Base-by-base conservation (phyloP, 257 asterid genomes). In the Scutellaria baicalensis region DNA sequence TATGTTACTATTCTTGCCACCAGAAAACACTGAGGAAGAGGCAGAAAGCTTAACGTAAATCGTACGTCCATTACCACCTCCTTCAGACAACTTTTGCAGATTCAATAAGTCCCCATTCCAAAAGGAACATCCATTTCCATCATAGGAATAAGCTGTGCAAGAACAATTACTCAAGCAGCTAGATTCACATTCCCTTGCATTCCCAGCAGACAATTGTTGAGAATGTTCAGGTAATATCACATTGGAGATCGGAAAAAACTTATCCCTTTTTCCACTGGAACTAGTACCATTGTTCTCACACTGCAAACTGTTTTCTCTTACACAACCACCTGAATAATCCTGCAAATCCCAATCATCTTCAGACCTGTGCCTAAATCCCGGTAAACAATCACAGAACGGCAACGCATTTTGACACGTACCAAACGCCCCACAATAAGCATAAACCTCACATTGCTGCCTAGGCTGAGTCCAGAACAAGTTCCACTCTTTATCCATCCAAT, bases 311-410 rank as follows among this genome's bases (percentile, higher is more conserved):
- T 48, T n/a, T 47, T 76, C 84, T 12, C 84, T 74, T 52, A 71
- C 79, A 68, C 91, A 83, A 1, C 89, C 91, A 71, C 79, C 85
- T 0, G 89, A 85, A 65, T 66, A 78, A 83, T 83, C 88, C 1
- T 17, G 68, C 79, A 81, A 77, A n/a, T 7, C 21, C 91, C 91
- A 85, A 59, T 72, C 84, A 50, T 20, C 7, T 6, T 64, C 64
- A 0, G 74, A 75, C 56, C 12, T 83, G 9, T 2, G 42, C 39
- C 17, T 62, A 67, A 79, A 85, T 1, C 89, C 89, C 9, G 51
- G 67, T 67, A 83, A 81, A 67, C 89, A 85, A n/a, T 13, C 31
- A 62, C 91, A 85, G 51, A 73, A 81, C 1, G 81, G 78, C 70
- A 54, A 11, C 5, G 87, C 76, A 52, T 79, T 80, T 70, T 75